phyloP scores from a whole-genome alignment of 305 asterid genomes.

The Fraxinus sp. region DNA sequence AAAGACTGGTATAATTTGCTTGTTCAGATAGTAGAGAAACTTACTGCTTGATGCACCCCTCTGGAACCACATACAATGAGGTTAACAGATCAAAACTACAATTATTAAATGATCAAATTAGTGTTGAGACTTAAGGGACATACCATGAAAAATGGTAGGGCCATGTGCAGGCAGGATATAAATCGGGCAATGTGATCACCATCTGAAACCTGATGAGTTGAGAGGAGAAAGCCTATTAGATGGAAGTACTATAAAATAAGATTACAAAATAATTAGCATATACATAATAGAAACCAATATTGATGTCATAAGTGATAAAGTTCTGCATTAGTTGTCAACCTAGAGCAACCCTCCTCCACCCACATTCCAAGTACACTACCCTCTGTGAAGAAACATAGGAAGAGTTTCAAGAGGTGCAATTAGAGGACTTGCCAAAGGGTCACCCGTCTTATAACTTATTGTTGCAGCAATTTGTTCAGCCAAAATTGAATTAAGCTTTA shows the following conservation, averaged over 20 bases:
- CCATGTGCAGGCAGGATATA: slow-evolving; percentile 72
- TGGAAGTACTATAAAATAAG: slow-evolving; percentile 8
- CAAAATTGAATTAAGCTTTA: neutral
- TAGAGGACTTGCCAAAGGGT: neutral
- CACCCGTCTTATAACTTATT: neutral
- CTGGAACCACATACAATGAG: slow-evolving; percentile 38
- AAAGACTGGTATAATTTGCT: slow-evolving; percentile 82
- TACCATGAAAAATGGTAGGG: slow-evolving; percentile 79
- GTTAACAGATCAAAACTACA: slow-evolving; percentile 15
- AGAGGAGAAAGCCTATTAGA: slow-evolving; percentile 20
- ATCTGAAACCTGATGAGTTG: slow-evolving; percentile 66
- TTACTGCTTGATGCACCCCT: slow-evolving; percentile 89
- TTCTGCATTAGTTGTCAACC: neutral
- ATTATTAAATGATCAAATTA: slow-evolving; percentile 4
- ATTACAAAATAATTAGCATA: slow-evolving; percentile 4
- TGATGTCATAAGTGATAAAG: neutral
- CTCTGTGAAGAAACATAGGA: neutral
- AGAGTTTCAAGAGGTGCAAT: neutral
- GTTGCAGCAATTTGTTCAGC: neutral
- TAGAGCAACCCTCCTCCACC: neutral
- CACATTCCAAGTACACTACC: neutral
- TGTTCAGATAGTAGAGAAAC: slow-evolving; percentile 72
- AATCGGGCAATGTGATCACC: slow-evolving; percentile 77
- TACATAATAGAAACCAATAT: neutral
- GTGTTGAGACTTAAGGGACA: neutral